Conservation (phyloP, 116 monocot species). For the Iris pallida region DNA sequence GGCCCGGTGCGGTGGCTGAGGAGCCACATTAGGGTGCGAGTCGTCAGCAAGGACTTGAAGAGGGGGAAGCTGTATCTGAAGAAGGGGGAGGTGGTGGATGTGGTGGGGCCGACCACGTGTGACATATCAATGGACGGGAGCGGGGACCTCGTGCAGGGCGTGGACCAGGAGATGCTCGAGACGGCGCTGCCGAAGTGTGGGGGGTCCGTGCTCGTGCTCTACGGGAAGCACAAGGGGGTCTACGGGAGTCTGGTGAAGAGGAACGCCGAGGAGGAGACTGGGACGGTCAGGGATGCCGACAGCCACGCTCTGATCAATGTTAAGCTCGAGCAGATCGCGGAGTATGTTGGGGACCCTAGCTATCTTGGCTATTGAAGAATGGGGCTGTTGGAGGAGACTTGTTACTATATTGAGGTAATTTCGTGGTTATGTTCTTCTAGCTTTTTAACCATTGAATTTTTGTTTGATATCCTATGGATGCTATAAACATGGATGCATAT, state of each 20-base stretch:
- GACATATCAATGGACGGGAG: constrained; percentile 80
- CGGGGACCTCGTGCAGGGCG: constrained; percentile 66
- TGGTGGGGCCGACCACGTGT: constrained; percentile 64
- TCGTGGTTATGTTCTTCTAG: too few species aligned
- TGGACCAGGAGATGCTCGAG: constrained; percentile 82
- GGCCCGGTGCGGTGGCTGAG: constrained; percentile 51
- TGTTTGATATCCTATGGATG: too few species aligned
- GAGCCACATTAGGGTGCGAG: constrained; percentile 83
- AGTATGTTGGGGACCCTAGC: constrained; percentile 44
- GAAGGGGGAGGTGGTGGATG: constrained; percentile 86
- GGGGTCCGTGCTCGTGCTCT: constrained; percentile 70
- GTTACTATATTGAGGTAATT: too few species aligned
- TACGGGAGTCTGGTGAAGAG: constrained; percentile 77
- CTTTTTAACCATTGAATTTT: too few species aligned
- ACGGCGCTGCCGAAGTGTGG: constrained; percentile 75
- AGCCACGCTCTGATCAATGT: constrained; percentile 68
- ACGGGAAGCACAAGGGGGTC: constrained; percentile 71
- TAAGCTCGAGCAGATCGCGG: constrained; percentile 67
- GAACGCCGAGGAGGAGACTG: constrained; percentile 63
- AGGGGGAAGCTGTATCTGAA: constrained; percentile 64
- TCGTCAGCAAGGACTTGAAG: constrained; percentile 66
- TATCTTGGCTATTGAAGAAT: constrained; percentile 35
- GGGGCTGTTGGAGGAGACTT: too few species aligned
- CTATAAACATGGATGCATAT: too few species aligned
- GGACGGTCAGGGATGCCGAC: constrained; percentile 66